Evolutionary conservation across 768 basidiomycete genomes (phyloP), one percentile per base, ranked within the genome.

Genomic region (Porpolomopsis calyptriformis): DNA sequence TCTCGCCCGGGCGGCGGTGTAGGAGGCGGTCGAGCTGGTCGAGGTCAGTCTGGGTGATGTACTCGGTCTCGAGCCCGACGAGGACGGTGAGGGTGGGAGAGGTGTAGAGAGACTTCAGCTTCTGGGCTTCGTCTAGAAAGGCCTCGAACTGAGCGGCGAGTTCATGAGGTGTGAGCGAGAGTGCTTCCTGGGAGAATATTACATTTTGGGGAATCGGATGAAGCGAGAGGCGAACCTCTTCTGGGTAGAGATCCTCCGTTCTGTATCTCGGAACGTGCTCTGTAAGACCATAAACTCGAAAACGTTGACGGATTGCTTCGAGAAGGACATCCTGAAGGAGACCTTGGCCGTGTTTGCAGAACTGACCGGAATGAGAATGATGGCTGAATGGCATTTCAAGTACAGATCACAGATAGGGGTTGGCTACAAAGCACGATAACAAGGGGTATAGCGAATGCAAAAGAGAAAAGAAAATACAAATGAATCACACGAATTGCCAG

Each of bases 251-350:
- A 60, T 99, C 92, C 26, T 73, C 61, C 1, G 55, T 47, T 47
- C 89, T 73, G 64, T 92, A 94, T 22, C 94, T 78, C 22, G 96
- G 94, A 43, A 84, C 84, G 62, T 98, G 96, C 65, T 98, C 96
- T 3, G 83, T 87, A 48, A 98, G 67, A 1, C 93, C 91, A 58
- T 82, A 98, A 0, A 85, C 69, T 48, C 74, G 66, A 59, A 98
- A 98, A 0, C 80, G 76, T 60, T 84, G 76, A 5, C 66, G 60
- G 47, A 94, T 82, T 27, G 94, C 93, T 53, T 84, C 83, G 14
- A 69, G 58, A 3, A 96, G 84, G 12, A 92, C 82, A 3, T 87
- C 78, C 55, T 92, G 82, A 31, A 99, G 70, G 1, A 71, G 67
- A 5, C 91, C 91, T 10, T 70, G 68, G 2, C 90, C 94, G 58